phyloP scores from a whole-genome alignment of 495 filamentous ascomycete genomes.

The Talaromyces trachyspermus region DNA sequence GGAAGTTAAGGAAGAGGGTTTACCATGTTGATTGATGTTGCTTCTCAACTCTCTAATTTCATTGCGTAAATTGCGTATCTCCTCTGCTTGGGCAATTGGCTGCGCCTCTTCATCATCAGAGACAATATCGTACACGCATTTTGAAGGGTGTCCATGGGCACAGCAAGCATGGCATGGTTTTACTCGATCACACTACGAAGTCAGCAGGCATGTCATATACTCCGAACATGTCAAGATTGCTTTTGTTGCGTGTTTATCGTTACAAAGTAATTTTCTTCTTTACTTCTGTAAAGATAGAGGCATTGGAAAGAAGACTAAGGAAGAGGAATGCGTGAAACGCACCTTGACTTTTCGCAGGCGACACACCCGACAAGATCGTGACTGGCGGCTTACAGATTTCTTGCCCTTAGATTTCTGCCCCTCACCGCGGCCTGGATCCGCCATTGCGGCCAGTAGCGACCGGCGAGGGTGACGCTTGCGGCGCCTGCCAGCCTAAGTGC shows the following conservation, averaged over 20 bases:
- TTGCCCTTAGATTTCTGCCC: conserved; percentile 13
- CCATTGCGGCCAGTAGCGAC: conserved; percentile 8
- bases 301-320: background rate
- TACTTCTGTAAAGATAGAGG: background rate
- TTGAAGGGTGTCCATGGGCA: conserved; percentile 39
- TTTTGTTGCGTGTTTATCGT: too few relatives aligned
- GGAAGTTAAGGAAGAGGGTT: too few relatives aligned
- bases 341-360: conserved; percentile 42
- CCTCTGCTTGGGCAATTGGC: conserved; percentile 36
- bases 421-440: conserved; percentile 5
- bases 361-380: conserved; percentile 39
- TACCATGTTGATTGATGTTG: conserved; percentile 27
- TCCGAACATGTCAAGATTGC: too few relatives aligned
- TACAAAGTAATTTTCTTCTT: background rate
- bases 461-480: conserved; percentile 4
- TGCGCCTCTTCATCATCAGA: conserved; percentile 28
- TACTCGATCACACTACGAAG: conserved; percentile 34
- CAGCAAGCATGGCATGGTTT: conserved; percentile 42
- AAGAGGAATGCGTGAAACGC: conserved; percentile 9
- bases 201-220: too few relatives aligned
- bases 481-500: background rate
- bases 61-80: conserved; percentile 33
- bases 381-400: conserved; percentile 25
- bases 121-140: conserved; percentile 32
- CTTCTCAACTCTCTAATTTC: conserved; percentile 31